phyloP scores from a whole-genome alignment of 2,329 filamentous ascomycete genomes.

The Ophiostoma sp. region DNA sequence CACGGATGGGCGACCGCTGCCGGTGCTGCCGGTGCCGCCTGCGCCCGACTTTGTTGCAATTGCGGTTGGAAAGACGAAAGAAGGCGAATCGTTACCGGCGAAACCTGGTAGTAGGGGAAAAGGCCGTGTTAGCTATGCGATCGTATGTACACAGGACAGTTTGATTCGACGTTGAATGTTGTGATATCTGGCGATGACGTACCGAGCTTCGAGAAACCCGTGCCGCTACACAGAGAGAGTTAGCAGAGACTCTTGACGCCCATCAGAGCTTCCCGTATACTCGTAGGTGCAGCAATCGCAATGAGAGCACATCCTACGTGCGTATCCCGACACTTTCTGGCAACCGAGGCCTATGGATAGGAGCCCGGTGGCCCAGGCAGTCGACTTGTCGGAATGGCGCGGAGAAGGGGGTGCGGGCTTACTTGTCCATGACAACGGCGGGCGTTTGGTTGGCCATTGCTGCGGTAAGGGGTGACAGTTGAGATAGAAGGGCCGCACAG shows the following conservation, averaged over 20 bases:
- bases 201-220: constrained; percentile 99
- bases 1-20: constrained; percentile 82
- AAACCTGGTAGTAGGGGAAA: constrained; percentile 59
- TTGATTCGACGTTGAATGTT: constrained; percentile 15
- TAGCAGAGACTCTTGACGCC: constrained; percentile 30
- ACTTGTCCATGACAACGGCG: constrained; percentile 99
- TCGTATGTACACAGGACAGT: background rate
- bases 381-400: constrained; percentile 22
- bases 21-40: constrained; percentile 65
- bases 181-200: constrained; percentile 33
- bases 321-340: background rate
- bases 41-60: constrained; percentile 87
- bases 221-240: constrained; percentile 63
- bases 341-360: constrained; percentile 24
- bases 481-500: constrained; percentile 17
- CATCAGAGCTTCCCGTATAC: background rate
- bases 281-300: background rate
- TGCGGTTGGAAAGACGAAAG: constrained; percentile 97
- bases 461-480: constrained; percentile 26
- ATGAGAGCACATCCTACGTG: background rate
- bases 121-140: constrained; percentile 2
- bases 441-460: constrained; percentile 96
- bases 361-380: background rate
- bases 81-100: constrained; percentile 97
- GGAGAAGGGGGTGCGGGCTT: constrained; percentile 43